Evolutionary conservation across 139 green algal genomes (phyloP).

Genomic region (Tetraselmis chui): DNA sequence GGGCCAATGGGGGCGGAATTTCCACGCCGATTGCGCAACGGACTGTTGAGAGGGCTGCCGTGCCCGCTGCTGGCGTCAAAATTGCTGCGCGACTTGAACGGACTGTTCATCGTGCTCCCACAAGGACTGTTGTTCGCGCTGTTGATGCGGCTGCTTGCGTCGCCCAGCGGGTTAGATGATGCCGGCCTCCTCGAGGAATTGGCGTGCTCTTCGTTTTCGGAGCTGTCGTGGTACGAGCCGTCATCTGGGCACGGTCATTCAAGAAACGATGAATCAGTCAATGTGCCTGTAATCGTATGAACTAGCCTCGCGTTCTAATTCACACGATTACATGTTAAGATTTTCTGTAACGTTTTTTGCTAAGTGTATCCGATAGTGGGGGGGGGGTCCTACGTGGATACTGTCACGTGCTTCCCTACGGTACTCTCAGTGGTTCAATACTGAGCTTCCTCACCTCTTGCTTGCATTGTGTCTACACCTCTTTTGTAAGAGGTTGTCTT

Average conservation of each 20-base stretch:
- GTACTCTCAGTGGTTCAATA: too few relatives aligned
- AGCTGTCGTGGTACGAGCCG: background rate
- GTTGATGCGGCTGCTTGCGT: background rate
- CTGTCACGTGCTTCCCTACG: too few relatives aligned
- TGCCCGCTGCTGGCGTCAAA: background rate
- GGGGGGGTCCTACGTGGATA: too few relatives aligned
- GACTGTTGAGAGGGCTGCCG: background rate
- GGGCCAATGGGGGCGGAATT: too few relatives aligned
- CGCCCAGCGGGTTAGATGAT: background rate
- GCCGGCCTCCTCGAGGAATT: background rate
- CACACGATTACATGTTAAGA: too few relatives aligned
- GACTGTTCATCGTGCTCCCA: background rate
- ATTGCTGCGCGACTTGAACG: background rate
- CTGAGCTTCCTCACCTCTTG: too few relatives aligned
- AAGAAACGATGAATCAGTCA: background rate
- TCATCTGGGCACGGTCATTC: background rate
- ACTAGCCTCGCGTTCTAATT: too few relatives aligned
- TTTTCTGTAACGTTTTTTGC: too few relatives aligned
- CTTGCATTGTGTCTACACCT: too few relatives aligned
- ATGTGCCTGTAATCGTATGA: too few relatives aligned
- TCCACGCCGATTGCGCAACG: background rate
- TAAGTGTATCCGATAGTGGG: too few relatives aligned
- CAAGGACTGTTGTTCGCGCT: background rate
- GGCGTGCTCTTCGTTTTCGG: background rate
- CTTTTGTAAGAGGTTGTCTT: too few relatives aligned